Evolutionary conservation across 805 yeast genomes (phyloP).

Genomic region (Cyberlindnera euphorbiiphila): DNA sequence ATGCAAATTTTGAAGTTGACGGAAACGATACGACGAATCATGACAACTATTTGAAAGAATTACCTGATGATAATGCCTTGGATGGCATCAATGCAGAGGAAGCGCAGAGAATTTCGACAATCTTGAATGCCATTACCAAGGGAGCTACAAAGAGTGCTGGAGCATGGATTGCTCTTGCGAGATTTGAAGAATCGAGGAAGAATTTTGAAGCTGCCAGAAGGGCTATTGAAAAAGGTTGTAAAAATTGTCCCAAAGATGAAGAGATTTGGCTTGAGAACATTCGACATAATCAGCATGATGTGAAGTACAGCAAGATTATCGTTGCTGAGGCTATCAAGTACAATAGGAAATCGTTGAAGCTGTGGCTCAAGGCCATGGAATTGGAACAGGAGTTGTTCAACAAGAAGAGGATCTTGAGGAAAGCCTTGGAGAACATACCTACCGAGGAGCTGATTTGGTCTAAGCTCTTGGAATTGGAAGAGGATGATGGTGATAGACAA

Average conservation of each 20-base stretch:
- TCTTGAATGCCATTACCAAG: constrained; percentile 64
- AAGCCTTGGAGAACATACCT: constrained; percentile 68
- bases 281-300: constrained; percentile 48
- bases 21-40: constrained; percentile 19
- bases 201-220: constrained; percentile 53
- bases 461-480: constrained; percentile 56
- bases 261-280: constrained; percentile 82
- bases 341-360: constrained; percentile 49
- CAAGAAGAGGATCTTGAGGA: constrained; percentile 57
- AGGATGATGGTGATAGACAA: constrained; percentile 41
- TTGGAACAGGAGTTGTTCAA: constrained; percentile 56
- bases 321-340: constrained; percentile 61
- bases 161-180: constrained; percentile 85
- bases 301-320: constrained; percentile 47
- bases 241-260: constrained; percentile 58
- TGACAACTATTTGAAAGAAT: constrained; percentile 37
- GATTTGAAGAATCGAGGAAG: constrained; percentile 65
- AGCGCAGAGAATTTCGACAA: constrained; percentile 49
- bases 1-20: constrained; percentile 30
- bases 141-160: constrained; percentile 69
- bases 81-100: constrained; percentile 41
- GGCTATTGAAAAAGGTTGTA: constrained; percentile 73
- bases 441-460: constrained; percentile 63
- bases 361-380: constrained; percentile 73
- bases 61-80: constrained; percentile 21